phyloP scores from a whole-genome alignment of 805 yeast species.

The Kazachstania taianensis region DNA sequence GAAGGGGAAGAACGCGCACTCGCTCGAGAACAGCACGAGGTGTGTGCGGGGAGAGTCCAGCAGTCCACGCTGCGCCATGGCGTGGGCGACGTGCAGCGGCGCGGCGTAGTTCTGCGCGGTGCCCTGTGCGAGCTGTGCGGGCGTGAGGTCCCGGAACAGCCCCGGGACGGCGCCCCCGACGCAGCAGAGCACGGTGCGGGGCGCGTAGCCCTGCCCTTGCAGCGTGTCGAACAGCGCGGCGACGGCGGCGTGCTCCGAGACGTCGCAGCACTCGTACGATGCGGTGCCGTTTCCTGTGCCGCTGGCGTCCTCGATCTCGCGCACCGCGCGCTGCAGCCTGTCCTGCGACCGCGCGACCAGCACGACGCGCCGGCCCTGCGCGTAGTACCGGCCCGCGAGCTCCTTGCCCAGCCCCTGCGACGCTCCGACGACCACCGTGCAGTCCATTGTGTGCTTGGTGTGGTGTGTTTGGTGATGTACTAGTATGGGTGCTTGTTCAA shows the following conservation, averaged over 20 bases:
- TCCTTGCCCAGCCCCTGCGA: constrained; percentile 90
- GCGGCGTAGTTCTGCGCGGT: constrained; percentile 63
- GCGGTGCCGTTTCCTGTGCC: constrained; percentile 24
- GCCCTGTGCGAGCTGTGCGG: constrained; percentile 50
- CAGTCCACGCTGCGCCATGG: constrained; percentile 33
- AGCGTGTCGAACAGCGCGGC: constrained; percentile 21
- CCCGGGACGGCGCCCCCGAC: constrained; percentile 84
- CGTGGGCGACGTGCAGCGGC: constrained; percentile 60
- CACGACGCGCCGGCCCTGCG: constrained; percentile 38
- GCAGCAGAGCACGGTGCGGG: constrained; percentile 73
- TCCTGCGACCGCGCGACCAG: constrained; percentile 68
- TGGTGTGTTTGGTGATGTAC: too few relatives aligned
- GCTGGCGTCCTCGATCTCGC: constrained; percentile 27
- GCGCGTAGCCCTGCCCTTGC: constrained; percentile 30
- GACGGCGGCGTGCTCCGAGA: constrained; percentile 45
- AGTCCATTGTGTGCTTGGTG: constrained; percentile 29
- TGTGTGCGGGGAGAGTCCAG: constrained; percentile 36
- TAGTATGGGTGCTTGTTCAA: too few relatives aligned
- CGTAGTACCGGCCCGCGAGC: constrained; percentile 49
- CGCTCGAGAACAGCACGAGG: constrained; percentile 61
- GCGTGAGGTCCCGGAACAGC: constrained; percentile 56
- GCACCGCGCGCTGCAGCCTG: constrained; percentile 43
- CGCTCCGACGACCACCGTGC: constrained; percentile 70
- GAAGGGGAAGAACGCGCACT: constrained; percentile 73
- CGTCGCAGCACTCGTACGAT: constrained; percentile 51